These are phyloP conservation scores for Hyaloperonospora brassicae DNA, from an alignment of 352 stramenopile genomes.

Conservation along the genomic window DNA sequence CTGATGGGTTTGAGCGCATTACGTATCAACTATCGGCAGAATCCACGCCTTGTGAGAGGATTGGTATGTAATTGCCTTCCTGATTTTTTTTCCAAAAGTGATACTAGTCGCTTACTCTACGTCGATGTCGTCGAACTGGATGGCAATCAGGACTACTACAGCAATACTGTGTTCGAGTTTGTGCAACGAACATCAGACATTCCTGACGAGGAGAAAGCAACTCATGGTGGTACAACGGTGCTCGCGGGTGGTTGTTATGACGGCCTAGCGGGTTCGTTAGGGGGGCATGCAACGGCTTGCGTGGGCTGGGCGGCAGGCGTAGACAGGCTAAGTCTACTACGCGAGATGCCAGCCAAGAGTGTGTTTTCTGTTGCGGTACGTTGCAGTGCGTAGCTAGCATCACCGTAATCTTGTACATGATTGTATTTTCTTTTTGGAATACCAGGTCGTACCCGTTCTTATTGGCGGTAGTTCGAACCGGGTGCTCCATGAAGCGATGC, in stretches of 20 bases:
- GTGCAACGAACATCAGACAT: conserved; percentile 23
- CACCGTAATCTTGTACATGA: too few species aligned
- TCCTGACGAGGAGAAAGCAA: conserved; percentile 10
- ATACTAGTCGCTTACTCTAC: conserved; percentile 1
- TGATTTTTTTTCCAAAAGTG: not conserved
- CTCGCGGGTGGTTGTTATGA: conserved; percentile 83
- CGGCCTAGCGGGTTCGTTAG: conserved; percentile 56
- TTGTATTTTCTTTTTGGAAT: not conserved
- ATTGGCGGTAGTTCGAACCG: conserved; percentile 31
- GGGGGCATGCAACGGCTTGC: conserved; percentile 49
- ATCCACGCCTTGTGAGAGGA: conserved; percentile 68
- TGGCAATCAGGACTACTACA: conserved; percentile 79
- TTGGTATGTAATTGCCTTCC: conserved; percentile 33
- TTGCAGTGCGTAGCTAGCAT: not conserved
- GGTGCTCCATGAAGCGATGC: conserved; percentile 59
- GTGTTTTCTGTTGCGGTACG: conserved; percentile 45
- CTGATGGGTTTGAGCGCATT: conserved; percentile 52
- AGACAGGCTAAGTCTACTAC: conserved; percentile 66
- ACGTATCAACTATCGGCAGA: conserved; percentile 51
- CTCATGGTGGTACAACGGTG: conserved; percentile 55
- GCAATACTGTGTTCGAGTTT: conserved; percentile 86
- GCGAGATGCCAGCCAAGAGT: conserved; percentile 19
- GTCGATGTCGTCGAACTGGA: conserved; percentile 3
- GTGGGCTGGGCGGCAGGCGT: conserved; percentile 82
- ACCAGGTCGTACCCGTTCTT: conserved; percentile 64